Evolutionary conservation across 1,284 basidiomycete genomes (phyloP).

Genomic region (Cutaneotrichosporon spelunceum): DNA sequence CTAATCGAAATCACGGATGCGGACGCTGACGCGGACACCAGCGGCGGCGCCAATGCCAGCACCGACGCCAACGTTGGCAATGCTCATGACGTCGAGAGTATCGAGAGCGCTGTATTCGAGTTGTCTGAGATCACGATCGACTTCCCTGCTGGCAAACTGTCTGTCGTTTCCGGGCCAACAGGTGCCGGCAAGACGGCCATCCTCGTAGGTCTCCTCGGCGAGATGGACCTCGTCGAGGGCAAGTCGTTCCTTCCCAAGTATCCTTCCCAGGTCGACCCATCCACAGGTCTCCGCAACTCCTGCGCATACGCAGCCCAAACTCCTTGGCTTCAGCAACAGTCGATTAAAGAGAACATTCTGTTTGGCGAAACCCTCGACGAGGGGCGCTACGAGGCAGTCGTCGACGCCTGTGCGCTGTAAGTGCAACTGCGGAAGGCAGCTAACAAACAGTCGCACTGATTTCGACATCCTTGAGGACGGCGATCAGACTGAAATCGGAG

Average conservation of each 20-base stretch:
- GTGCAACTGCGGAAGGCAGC: constrained; percentile 33
- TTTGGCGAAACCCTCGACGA: constrained; percentile 69
- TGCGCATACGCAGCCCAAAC: constrained; percentile 82
- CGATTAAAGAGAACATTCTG: constrained; percentile 59
- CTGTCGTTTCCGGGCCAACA: constrained; percentile 70
- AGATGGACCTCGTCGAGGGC: constrained; percentile 66
- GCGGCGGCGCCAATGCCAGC: constrained; percentile 29
- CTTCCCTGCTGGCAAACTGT: constrained; percentile 68
- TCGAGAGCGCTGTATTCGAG: constrained; percentile 55
- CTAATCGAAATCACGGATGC: constrained; percentile 57
- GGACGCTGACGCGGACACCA: background rate
- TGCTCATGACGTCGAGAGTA: background rate
- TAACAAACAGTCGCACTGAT: constrained; percentile 54
- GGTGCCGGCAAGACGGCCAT: constrained; percentile 63
- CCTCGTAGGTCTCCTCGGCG: constrained; percentile 48
- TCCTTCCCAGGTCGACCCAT: constrained; percentile 57
- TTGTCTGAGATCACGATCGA: constrained; percentile 62
- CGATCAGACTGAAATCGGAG: constrained; percentile 68
- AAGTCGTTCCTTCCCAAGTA: constrained; percentile 64
- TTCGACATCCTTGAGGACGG: constrained; percentile 72
- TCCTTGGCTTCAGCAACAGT: constrained; percentile 69
- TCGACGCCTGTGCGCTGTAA: constrained; percentile 73
- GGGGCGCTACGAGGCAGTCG: constrained; percentile 65
- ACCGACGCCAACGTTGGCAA: constrained; percentile 5
- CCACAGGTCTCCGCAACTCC: constrained; percentile 64